These are phyloP conservation scores for Galerina marginata DNA, from an alignment of 768 basidiomycete genomes.

Conservation along the genomic window DNA sequence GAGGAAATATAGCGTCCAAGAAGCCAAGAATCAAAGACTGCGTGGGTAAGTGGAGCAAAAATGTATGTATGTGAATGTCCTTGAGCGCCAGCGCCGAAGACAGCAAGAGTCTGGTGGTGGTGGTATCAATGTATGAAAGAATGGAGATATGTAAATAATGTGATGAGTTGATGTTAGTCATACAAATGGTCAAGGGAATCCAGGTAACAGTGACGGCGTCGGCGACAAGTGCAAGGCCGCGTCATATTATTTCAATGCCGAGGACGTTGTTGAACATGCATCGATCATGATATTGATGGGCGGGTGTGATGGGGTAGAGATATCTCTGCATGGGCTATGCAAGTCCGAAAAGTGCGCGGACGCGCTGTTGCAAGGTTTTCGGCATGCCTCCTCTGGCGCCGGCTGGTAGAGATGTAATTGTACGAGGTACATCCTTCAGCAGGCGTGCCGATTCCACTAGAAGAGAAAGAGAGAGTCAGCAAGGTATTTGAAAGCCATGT, in stretches of 20 bases:
- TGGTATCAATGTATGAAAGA: neutral
- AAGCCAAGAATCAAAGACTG: neutral
- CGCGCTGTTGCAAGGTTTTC: conserved; percentile 27
- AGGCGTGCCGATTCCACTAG: conserved; percentile 28
- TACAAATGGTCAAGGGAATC: neutral
- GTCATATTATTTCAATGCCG: neutral
- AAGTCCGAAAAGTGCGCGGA: conserved; percentile 29
- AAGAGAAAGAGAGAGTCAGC: conserved; percentile 8
- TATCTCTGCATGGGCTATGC: neutral
- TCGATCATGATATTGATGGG: neutral
- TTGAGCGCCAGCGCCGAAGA: neutral
- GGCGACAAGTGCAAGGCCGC: neutral
- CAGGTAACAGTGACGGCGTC: neutral
- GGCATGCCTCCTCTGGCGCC: conserved; percentile 20
- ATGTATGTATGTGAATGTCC: neutral
- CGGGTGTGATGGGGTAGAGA: neutral
- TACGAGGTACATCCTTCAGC: conserved; percentile 27
- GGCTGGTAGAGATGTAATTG: conserved; percentile 24
- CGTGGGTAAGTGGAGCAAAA: neutral
- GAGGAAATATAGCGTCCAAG: too few relatives aligned
- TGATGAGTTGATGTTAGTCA: too few relatives aligned
- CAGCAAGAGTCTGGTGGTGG: neutral
- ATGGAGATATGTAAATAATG: neutral
- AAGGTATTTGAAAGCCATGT: neutral
- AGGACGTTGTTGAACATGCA: neutral